phyloP scores from a whole-genome alignment of 306 rosid genomes.

The Bauhinia variegata region DNA sequence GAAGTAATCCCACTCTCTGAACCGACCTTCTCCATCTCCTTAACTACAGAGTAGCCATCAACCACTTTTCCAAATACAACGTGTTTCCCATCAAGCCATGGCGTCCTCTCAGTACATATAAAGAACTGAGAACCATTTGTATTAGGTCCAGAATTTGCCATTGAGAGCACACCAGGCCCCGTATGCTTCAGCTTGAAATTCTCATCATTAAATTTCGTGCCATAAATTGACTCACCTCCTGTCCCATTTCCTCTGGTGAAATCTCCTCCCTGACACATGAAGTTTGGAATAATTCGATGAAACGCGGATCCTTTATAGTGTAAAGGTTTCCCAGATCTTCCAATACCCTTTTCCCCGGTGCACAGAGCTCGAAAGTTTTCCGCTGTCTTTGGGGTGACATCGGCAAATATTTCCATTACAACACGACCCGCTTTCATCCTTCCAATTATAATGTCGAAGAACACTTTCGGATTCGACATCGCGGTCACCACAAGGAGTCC shows the following conservation, averaged over 20 bases:
- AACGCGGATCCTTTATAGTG: constrained; percentile 77
- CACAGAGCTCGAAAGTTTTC: constrained; percentile 92
- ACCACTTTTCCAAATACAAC: constrained; percentile 94
- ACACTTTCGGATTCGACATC: constrained; percentile 84
- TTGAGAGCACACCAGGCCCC: constrained; percentile 76
- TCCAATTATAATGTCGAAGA: constrained; percentile 81
- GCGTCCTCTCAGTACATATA: constrained; percentile 57
- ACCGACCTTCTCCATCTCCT: constrained; percentile 84
- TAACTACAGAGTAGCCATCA: constrained; percentile 64
- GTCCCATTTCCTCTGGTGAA: constrained; percentile 83
- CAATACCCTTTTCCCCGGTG: constrained; percentile 80
- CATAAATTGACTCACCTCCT: constrained; percentile 90
- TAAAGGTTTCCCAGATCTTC: constrained; percentile 62
- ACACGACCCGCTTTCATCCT: constrained; percentile 75
- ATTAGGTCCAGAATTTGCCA: constrained; percentile 83
- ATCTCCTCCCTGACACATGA: constrained; percentile 95
- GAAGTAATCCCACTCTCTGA: constrained; percentile 56
- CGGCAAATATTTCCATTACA: constrained; percentile 77
- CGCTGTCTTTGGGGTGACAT: constrained; percentile 77
- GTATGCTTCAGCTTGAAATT: constrained; percentile 80
- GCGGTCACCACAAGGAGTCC: not conserved
- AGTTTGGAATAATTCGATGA: constrained; percentile 76
- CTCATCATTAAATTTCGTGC: constrained; percentile 66
- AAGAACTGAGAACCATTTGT: constrained; percentile 93
- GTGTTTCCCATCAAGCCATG: constrained; percentile 87